phyloP scores from a whole-genome alignment of 257 asterid genomes.

The Ajuga chamaepitys region DNA sequence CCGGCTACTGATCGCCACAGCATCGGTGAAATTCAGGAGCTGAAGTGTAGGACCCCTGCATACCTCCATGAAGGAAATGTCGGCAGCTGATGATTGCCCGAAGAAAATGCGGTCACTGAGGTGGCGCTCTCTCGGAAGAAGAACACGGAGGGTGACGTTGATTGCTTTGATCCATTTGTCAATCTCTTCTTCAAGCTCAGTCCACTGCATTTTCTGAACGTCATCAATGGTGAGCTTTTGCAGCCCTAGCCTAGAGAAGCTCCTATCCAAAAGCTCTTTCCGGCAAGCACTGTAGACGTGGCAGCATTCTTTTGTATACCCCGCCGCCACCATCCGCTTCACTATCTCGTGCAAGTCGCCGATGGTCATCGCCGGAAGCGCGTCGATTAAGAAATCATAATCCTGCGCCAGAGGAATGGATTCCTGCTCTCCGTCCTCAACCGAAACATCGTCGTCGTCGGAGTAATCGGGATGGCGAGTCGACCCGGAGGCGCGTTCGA shows the following conservation, averaged over 20 bases:
- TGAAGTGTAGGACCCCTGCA: constrained; percentile 55
- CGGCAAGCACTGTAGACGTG: constrained; percentile 54
- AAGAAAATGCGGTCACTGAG: constrained; percentile 63
- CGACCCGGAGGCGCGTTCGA: constrained; percentile 38
- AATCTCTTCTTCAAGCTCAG: constrained; percentile 67
- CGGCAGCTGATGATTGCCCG: constrained; percentile 53
- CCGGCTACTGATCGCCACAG: constrained; percentile 68
- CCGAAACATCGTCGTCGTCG: constrained; percentile 24
- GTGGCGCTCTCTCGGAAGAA: constrained; percentile 74
- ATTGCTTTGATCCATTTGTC: constrained; percentile 74
- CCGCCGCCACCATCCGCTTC: constrained; percentile 78
- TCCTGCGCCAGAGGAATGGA: constrained; percentile 57
- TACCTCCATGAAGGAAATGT: constrained; percentile 61
- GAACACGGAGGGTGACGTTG: constrained; percentile 47
- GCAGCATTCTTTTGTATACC: constrained; percentile 66
- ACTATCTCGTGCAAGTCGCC: constrained; percentile 61
- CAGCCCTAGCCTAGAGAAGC: constrained; percentile 59
- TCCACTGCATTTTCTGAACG: constrained; percentile 76
- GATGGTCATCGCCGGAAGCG: constrained; percentile 52
- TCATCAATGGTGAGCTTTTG: constrained; percentile 70
- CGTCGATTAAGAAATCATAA: constrained; percentile 55
- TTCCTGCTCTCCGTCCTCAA: constrained; percentile 26
- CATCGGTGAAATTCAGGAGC: constrained; percentile 75
- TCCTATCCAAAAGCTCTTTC: constrained; percentile 63
- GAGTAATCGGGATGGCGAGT: constrained; percentile 25